Evolutionary conservation across 2,329 filamentous ascomycete species (phyloP).

Genomic region (Xylaria sp.): DNA sequence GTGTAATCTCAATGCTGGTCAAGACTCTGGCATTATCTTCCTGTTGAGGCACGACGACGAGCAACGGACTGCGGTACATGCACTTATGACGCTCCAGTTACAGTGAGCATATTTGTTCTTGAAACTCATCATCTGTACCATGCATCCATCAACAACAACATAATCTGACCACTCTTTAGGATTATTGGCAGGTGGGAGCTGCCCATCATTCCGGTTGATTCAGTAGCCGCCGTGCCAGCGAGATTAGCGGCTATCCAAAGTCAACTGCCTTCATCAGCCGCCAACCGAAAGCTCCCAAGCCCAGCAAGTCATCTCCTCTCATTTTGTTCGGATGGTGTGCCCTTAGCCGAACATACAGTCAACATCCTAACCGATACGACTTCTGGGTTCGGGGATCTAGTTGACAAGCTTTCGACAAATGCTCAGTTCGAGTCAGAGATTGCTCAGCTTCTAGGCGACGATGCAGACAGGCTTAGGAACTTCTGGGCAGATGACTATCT

Average conservation of each 20-base stretch:
- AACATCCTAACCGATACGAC: conserved; percentile 51
- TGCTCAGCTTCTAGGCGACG: conserved; percentile 44
- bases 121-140: background rate
- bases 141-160: background rate
- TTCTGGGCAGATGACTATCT: conserved; percentile 50
- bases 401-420: conserved; percentile 43
- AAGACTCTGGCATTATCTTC: conserved; percentile 58
- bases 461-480: conserved; percentile 44
- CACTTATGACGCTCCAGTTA: conserved; percentile 58
- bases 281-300: conserved; percentile 30
- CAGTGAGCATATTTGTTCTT: conserved; percentile 50
- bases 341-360: conserved; percentile 46
- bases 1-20: conserved; percentile 54
- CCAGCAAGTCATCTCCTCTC: conserved; percentile 49
- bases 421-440: conserved; percentile 42
- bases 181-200: conserved; percentile 51
- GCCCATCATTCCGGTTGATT: conserved; percentile 58
- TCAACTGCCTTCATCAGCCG: conserved; percentile 42
- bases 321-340: conserved; percentile 48
- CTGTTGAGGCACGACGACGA: conserved; percentile 52
- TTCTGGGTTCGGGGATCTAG: conserved; percentile 47
- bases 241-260: conserved; percentile 54
- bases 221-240: conserved; percentile 50
- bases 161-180: conserved; percentile 44
- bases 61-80: conserved; percentile 46